Evolutionary conservation across 306 rosid genomes (phyloP).

Genomic region (Bauhinia variegata): DNA sequence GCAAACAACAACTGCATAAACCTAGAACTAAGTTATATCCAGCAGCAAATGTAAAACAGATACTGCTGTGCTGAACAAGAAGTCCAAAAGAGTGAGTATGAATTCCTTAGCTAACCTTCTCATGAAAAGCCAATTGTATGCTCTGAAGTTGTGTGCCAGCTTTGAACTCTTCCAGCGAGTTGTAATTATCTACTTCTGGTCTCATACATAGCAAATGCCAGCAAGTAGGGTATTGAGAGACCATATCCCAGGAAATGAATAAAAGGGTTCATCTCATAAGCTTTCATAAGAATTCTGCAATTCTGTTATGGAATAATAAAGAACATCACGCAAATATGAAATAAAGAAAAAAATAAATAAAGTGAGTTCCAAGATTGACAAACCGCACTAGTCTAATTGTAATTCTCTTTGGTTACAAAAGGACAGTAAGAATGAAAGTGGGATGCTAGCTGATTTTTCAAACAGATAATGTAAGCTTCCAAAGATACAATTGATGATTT

Average conservation of each 20-base stretch:
- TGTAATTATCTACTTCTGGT: slow-evolving; percentile 49
- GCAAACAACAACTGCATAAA: too few relatives aligned
- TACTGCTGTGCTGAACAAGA: too few relatives aligned
- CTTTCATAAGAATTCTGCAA: slow-evolving; percentile 80
- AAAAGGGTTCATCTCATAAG: slow-evolving; percentile 85
- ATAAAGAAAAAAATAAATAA: background rate
- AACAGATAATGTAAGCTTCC: slow-evolving; percentile 8
- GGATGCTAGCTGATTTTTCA: slow-evolving; percentile 8
- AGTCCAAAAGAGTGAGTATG: too few relatives aligned
- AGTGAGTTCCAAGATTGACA: slow-evolving; percentile 5
- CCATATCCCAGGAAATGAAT: slow-evolving; percentile 72
- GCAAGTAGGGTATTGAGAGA: slow-evolving; percentile 62
- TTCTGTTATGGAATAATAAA: slow-evolving; percentile 53
- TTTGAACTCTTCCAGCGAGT: slow-evolving; percentile 23
- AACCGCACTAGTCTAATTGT: background rate
- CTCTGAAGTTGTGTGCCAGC: too few relatives aligned
- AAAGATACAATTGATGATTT: background rate
- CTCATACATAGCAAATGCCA: slow-evolving; percentile 60
- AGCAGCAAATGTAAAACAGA: too few relatives aligned
- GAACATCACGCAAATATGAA: slow-evolving; percentile 25
- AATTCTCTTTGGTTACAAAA: background rate
- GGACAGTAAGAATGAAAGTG: background rate
- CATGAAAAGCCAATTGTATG: too few relatives aligned
- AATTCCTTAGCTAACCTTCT: too few relatives aligned
- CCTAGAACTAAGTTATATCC: too few relatives aligned